phyloP scores from a whole-genome alignment of 2,329 filamentous ascomycete genomes.

The Fusarium sterilihyphosum region DNA sequence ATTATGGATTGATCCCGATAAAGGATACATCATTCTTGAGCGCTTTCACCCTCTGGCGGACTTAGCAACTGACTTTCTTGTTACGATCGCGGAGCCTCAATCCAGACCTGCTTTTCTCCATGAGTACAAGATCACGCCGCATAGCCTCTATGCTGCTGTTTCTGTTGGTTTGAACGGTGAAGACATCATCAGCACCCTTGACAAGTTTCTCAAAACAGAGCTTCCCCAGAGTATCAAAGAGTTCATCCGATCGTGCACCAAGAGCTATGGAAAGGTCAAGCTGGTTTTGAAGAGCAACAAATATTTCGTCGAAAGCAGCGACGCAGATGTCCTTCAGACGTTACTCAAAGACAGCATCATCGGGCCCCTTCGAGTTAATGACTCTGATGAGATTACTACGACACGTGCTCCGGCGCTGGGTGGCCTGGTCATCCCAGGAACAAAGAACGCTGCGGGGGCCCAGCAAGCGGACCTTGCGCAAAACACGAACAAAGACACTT shows the following conservation, averaged over 20 bases:
- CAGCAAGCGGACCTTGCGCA: slow-evolving; percentile 76
- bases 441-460: slow-evolving; percentile 88
- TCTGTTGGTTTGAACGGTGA: slow-evolving; percentile 88
- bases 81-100: slow-evolving; percentile 92
- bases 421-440: slow-evolving; percentile 90
- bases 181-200: slow-evolving; percentile 90
- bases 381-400: slow-evolving; percentile 76
- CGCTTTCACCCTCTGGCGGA: slow-evolving; percentile 89
- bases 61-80: slow-evolving; percentile 92
- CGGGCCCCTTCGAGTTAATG: slow-evolving; percentile 79
- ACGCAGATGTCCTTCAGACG: slow-evolving; percentile 84
- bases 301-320: slow-evolving; percentile 94
- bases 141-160: slow-evolving; percentile 94
- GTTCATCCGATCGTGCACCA: slow-evolving; percentile 83
- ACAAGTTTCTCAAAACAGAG: slow-evolving; percentile 88
- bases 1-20: slow-evolving; percentile 90
- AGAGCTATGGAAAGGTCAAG: slow-evolving; percentile 94
- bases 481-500: slow-evolving; percentile 45
- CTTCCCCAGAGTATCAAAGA: slow-evolving; percentile 80
- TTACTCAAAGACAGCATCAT: slow-evolving; percentile 86
- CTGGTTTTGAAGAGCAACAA: slow-evolving; percentile 93
- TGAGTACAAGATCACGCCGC: slow-evolving; percentile 92
- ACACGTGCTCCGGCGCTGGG: slow-evolving; percentile 83
- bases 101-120: slow-evolving; percentile 91
- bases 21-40: slow-evolving; percentile 89